Evolutionary conservation across 192 early-diverging fungal species (phyloP).

Genomic region (Coemansia sp.): DNA sequence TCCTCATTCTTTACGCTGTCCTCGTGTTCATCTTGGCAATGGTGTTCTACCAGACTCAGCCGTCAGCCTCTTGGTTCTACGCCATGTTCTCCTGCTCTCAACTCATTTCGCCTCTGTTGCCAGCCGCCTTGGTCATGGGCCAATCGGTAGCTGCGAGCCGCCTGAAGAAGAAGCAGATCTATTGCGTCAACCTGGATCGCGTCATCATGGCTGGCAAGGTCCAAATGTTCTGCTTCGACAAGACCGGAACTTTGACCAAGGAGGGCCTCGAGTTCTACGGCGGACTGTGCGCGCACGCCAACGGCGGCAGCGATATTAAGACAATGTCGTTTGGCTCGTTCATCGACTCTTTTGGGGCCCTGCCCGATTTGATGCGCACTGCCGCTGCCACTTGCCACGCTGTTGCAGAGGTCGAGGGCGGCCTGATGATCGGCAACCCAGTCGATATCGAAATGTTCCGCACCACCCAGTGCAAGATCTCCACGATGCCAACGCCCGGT

Average conservation of each 20-base stretch:
- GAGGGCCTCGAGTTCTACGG: constrained; percentile 61
- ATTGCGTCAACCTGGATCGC: constrained; percentile 58
- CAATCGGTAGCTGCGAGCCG: constrained; percentile 56
- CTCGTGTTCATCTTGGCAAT: constrained; percentile 33
- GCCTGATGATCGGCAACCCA: constrained; percentile 17
- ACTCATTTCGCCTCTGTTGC: constrained; percentile 56
- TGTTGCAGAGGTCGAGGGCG: constrained; percentile 39
- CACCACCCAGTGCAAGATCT: constrained; percentile 19
- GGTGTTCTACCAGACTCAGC: constrained; percentile 44
- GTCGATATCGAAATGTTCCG: constrained; percentile 25
- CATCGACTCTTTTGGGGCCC: neutral
- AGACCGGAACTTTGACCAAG: constrained; percentile 64
- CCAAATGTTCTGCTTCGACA: constrained; percentile 62
- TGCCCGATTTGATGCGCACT: neutral
- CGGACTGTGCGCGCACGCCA: neutral
- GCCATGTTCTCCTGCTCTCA: constrained; percentile 61
- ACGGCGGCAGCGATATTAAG: neutral
- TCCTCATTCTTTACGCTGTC: constrained; percentile 56
- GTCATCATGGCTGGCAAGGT: constrained; percentile 62
- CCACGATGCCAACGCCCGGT: constrained; percentile 16
- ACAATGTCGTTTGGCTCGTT: neutral
- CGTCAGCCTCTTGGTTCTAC: constrained; percentile 59
- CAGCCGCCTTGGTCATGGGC: constrained; percentile 58
- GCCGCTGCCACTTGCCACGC: constrained; percentile 52
- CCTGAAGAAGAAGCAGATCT: constrained; percentile 52